These are phyloP conservation scores for Xylaria sp. DNA, from an alignment of 2,329 filamentous ascomycete genomes.

Conservation along the genomic window DNA sequence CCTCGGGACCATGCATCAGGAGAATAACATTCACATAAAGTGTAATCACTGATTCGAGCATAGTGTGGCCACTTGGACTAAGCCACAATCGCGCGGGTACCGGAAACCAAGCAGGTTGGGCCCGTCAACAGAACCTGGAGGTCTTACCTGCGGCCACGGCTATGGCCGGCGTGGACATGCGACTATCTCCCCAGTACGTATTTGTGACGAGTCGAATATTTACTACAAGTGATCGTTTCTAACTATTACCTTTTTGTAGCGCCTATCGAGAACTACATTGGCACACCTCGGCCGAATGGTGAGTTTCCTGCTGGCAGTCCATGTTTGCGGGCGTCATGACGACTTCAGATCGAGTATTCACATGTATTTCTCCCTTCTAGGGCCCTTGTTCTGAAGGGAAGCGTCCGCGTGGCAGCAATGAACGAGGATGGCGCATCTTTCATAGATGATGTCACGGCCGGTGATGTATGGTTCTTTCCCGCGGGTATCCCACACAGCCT, in stretches of 20 bases:
- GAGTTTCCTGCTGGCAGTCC: not conserved
- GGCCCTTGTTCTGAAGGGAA: conserved; percentile 64
- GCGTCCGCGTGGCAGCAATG: conserved; percentile 62
- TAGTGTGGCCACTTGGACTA: conserved; percentile 65
- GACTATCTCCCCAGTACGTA: conserved; percentile 58
- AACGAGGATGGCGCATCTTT: conserved; percentile 62
- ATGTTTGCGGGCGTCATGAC: not conserved
- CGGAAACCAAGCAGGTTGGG: conserved; percentile 61
- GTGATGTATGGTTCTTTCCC: conserved; percentile 60
- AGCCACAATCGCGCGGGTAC: conserved; percentile 60
- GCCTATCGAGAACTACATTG: conserved; percentile 73
- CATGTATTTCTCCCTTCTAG: conserved; percentile 21
- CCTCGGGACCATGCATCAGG: no score
- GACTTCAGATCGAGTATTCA: conserved; percentile 17
- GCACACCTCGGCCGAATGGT: conserved; percentile 60
- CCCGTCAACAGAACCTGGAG: conserved; percentile 62
- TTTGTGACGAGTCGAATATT: not conserved
- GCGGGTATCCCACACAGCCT: conserved; percentile 53
- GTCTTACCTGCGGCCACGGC: conserved; percentile 61
- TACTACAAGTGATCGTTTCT: conserved; percentile 2
- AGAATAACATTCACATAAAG: no score
- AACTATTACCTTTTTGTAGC: conserved; percentile 9
- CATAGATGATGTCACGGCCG: conserved; percentile 60
- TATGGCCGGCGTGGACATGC: conserved; percentile 71
- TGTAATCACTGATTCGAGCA: no score